Conservation (phyloP, 2,329 filamentous ascomycete genomes). For the Talaromyces sp. region DNA sequence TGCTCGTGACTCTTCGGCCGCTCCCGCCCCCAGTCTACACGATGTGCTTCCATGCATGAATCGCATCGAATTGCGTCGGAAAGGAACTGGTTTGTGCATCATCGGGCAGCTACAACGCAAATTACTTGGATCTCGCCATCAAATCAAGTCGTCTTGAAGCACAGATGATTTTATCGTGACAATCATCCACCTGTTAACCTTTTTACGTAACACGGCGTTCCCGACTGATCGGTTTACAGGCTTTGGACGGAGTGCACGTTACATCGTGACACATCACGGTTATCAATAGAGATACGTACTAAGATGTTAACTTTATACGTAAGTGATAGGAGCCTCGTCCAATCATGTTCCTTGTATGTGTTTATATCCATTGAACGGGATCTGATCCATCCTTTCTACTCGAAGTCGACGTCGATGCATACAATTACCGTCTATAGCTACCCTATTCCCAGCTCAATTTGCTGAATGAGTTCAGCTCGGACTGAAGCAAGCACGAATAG, state of each 20-base stretch:
- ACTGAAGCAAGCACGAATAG: not conserved
- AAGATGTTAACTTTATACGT: not conserved
- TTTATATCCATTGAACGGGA: not conserved
- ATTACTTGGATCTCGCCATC: not conserved
- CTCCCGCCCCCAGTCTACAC: conserved; percentile 9
- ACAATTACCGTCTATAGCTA: too few species aligned
- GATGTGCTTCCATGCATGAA: not conserved
- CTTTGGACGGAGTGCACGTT: not conserved
- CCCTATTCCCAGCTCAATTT: not conserved
- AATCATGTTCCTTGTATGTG: not conserved
- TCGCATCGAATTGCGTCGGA: not conserved
- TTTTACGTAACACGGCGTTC: conserved; percentile 11
- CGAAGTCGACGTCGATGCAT: too few species aligned
- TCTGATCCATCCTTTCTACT: not conserved
- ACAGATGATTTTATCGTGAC: conserved; percentile 2
- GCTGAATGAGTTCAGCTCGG: not conserved
- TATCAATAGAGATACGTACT: not conserved
- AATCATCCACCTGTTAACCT: not conserved
- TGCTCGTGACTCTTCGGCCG: conserved; percentile 8
- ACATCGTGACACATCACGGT: not conserved
- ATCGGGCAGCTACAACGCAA: not conserved
- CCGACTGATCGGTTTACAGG: conserved; percentile 6
- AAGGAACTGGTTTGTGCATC: not conserved
- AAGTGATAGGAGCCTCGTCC: not conserved
- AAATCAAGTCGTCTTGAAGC: not conserved